Evolutionary conservation across 306 rosid genomes (phyloP).

Genomic region (Ammopiptanthus mongolicus): DNA sequence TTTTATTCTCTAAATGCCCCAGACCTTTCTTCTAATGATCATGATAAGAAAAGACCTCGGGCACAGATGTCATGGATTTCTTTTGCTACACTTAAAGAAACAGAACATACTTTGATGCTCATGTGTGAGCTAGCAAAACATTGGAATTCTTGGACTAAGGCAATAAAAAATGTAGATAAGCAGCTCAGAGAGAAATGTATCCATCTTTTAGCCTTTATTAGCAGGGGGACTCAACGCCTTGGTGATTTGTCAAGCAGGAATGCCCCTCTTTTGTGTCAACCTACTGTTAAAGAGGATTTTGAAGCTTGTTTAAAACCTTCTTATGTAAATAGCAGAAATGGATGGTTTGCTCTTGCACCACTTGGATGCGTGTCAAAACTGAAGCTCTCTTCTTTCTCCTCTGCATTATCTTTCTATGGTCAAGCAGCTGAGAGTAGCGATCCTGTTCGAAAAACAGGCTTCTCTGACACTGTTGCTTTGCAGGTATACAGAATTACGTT

Average conservation of each 20-base stretch:
- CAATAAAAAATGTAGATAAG: conserved; percentile 60
- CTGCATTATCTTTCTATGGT: conserved; percentile 36
- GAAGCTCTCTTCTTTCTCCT: conserved; percentile 49
- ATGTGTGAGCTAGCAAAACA: conserved; percentile 85
- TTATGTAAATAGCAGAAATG: conserved; percentile 57
- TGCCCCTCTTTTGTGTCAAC: conserved; percentile 70
- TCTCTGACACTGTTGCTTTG: conserved; percentile 70
- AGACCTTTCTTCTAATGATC: conserved; percentile 66
- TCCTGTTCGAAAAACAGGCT: conserved; percentile 46
- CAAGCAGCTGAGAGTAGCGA: conserved; percentile 41
- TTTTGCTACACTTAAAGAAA: conserved; percentile 63
- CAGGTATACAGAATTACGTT: conserved; percentile 68
- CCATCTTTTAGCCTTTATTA: conserved; percentile 88
- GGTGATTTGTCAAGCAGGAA: conserved; percentile 48
- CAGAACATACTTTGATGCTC: conserved; percentile 75
- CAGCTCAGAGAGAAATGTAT: conserved; percentile 84
- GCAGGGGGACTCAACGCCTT: conserved; percentile 65
- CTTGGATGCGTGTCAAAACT: conserved; percentile 59
- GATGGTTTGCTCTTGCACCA: conserved; percentile 88
- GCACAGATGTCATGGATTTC: conserved; percentile 60
- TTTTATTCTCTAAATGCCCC: conserved; percentile 69
- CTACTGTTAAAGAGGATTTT: conserved; percentile 73
- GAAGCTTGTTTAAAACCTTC: conserved; percentile 64
- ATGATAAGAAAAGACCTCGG: conserved; percentile 74
- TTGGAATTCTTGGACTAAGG: conserved; percentile 78